Conservation (phyloP, 306 rosid species). For the Begonia fuchsioides region DNA sequence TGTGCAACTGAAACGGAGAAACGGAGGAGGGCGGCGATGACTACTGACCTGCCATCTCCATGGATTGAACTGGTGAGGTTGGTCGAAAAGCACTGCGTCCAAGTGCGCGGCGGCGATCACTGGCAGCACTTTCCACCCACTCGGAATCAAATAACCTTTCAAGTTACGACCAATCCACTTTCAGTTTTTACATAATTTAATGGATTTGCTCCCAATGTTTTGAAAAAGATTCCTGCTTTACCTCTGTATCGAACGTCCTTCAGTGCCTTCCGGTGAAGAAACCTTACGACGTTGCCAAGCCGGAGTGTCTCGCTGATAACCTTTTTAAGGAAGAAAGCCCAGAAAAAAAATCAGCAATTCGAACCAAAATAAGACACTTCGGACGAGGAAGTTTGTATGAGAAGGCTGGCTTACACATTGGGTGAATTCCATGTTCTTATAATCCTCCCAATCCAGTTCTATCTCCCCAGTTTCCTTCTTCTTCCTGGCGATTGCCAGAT, state of each 20-base stretch:
- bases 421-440: constrained; percentile 86
- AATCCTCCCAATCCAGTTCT: constrained; percentile 84
- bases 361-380: neutral
- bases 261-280: constrained; percentile 85
- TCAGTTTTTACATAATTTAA: too few species aligned
- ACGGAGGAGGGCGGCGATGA: constrained; percentile 21
- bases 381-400: neutral
- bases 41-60: constrained; percentile 99
- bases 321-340: constrained; percentile 18
- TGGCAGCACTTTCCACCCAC: constrained; percentile 99
- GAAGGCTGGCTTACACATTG: constrained; percentile 55
- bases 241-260: constrained; percentile 83
- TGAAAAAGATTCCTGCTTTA: constrained; percentile 8
- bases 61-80: constrained; percentile 90
- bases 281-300: constrained; percentile 90
- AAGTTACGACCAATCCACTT: too few species aligned
- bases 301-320: constrained; percentile 91
- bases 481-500: constrained; percentile 46
- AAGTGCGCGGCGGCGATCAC: constrained; percentile 91
- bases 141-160: constrained; percentile 92
- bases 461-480: constrained; percentile 54
- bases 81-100: constrained; percentile 84
- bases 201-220: too few species aligned
- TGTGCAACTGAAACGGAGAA: constrained; percentile 19
- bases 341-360: neutral